A percentile compares a stretch with the other conserved stretches of the same genome.
Conservation (phyloP, 2,329 filamentous ascomycete species). For the Trichoderma pleuroti region DNA sequence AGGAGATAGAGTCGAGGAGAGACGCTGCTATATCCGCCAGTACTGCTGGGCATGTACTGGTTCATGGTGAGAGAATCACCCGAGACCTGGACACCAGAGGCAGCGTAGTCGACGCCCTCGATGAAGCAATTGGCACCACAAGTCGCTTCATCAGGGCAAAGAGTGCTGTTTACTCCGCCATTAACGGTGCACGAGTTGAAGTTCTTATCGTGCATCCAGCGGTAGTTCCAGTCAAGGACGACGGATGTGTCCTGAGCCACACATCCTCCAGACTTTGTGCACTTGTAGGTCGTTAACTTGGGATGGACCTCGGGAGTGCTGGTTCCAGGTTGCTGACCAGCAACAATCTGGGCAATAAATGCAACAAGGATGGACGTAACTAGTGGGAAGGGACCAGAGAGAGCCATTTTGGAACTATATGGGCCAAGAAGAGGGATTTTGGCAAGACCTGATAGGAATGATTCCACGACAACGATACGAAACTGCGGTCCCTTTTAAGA, state of each 20-base stretch:
- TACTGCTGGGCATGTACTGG: conserved; percentile 26
- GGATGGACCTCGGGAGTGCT: conserved; percentile 47
- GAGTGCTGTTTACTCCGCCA: conserved; percentile 37
- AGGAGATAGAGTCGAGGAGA: conserved; percentile 57
- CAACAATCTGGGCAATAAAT: not conserved
- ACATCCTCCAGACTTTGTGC: conserved; percentile 49
- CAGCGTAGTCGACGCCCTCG: conserved; percentile 45
- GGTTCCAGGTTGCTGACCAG: conserved; percentile 38
- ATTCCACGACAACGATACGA: not conserved
- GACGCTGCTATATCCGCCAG: conserved; percentile 23
- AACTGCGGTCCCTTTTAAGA: not conserved
- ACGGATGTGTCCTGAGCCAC: conserved; percentile 44
- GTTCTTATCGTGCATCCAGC: conserved; percentile 42
- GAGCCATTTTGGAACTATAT: not conserved
- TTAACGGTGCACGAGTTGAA: conserved; percentile 35
- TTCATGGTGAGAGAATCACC: conserved; percentile 32
- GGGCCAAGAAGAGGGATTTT: not conserved
- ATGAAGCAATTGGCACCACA: conserved; percentile 55
- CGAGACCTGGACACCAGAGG: conserved; percentile 32
- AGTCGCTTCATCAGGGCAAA: conserved; percentile 47
- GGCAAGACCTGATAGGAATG: not conserved
- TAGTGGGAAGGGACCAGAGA: not conserved
- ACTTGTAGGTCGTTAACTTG: conserved; percentile 49
- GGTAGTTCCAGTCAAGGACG: conserved; percentile 47
- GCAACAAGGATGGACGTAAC: not conserved